These are phyloP conservation scores for Plantago rigida DNA, from an alignment of 305 asterid species.

Conservation along the genomic window DNA sequence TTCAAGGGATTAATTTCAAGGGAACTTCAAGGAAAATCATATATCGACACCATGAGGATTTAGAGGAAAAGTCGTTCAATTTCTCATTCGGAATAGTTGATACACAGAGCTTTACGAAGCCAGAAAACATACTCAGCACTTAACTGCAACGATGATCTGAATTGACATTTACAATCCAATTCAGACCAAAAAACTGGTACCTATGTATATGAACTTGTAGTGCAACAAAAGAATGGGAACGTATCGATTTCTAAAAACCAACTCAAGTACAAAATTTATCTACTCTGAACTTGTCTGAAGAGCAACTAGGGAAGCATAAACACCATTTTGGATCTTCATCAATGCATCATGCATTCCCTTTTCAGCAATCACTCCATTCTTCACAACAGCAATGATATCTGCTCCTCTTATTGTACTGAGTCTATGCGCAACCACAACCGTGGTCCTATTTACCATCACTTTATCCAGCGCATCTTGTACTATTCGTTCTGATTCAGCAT, in stretches of 20 bases:
- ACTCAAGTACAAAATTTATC: background rate
- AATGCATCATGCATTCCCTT: conserved; percentile 39
- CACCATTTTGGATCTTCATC: conserved; percentile 38
- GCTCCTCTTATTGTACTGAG: conserved; percentile 39
- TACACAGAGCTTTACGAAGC: background rate
- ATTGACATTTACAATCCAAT: background rate
- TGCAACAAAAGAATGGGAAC: too few relatives aligned
- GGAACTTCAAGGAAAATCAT: conserved; percentile 37
- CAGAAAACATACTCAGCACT: background rate
- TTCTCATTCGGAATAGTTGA: background rate
- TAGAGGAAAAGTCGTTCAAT: background rate
- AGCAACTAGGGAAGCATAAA: conserved; percentile 40
- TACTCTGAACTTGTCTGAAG: conserved; percentile 33
- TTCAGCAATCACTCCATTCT: conserved; percentile 37
- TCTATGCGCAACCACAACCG: conserved; percentile 44
- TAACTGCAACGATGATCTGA: background rate
- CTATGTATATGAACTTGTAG: too few relatives aligned
- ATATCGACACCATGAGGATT: conserved; percentile 35
- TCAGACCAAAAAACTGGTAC: too few relatives aligned
- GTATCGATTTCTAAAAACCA: too few relatives aligned
- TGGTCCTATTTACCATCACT: conserved; percentile 42
- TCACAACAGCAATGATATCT: conserved; percentile 38
- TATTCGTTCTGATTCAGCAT: conserved; percentile 40
- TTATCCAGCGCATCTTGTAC: conserved; percentile 46
- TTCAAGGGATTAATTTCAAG: conserved; percentile 24